phyloP scores from a whole-genome alignment of 2,329 filamentous ascomycete genomes.

The Claviceps fusiformis region DNA sequence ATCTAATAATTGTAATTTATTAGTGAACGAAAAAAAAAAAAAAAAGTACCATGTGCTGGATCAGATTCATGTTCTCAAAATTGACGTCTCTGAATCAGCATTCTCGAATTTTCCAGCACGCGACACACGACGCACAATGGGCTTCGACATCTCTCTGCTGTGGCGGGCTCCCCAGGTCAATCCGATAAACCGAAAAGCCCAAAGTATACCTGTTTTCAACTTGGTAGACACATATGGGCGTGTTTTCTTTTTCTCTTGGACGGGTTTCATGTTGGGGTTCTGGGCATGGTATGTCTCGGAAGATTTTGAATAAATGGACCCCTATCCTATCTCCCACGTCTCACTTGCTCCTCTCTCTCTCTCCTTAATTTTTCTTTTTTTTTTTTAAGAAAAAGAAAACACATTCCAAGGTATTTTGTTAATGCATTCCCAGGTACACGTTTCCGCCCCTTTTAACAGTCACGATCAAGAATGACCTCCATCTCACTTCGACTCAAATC shows the following conservation, averaged over 20 bases:
- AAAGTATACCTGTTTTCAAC: slow-evolving; percentile 67
- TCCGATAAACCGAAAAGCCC: slow-evolving; percentile 71
- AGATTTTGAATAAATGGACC: not conserved
- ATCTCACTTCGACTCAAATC: slow-evolving; percentile 56
- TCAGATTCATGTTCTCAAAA: not conserved
- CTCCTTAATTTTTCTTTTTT: too few species aligned
- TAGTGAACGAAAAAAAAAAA: not conserved
- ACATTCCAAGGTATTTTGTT: not conserved
- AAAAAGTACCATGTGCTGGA: not conserved
- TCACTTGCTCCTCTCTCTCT: not conserved
- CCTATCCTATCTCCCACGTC: not conserved
- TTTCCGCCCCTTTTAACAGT: slow-evolving; percentile 70
- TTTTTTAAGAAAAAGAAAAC: too few species aligned
- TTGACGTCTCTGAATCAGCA: not conserved
- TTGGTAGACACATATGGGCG: slow-evolving; percentile 66
- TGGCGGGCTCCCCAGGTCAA: slow-evolving; percentile 54
- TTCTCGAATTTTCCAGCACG: not conserved
- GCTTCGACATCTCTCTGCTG: slow-evolving; percentile 15
- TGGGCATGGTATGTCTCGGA: slow-evolving; percentile 52
- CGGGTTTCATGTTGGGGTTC: slow-evolving; percentile 77
- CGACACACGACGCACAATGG: slow-evolving; percentile 11
- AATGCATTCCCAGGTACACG: slow-evolving; percentile 44
- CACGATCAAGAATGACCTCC: slow-evolving; percentile 68
- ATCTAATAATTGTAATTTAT: not conserved
- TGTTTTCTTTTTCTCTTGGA: slow-evolving; percentile 82